Evolutionary conservation across 83 land plant genomes (phyloP), one percentile per base, ranked within the genome.

Genomic region (Diphasiastrum complanatum): DNA sequence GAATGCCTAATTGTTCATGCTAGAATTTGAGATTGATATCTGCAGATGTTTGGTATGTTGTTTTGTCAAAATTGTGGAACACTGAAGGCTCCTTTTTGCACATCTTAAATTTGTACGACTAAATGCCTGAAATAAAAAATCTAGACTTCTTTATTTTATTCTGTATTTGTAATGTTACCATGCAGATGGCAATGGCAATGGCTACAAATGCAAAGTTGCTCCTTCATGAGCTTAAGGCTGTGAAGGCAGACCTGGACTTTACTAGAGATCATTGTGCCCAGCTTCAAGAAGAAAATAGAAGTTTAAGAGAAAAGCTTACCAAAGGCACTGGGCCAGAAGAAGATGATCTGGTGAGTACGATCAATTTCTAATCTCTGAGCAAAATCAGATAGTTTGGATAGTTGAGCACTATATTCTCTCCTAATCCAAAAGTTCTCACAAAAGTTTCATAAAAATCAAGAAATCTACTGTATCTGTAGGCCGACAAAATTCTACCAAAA

Each of bases 211-310:
- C 81, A 26, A 60, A 76, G 20, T 52, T 63, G 0, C 69, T 85
- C 11, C 66, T 80, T 2, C 73, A 77, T 46, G 90, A 85, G 49
- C 73, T 85, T 51, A 82, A 82, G 45, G 58, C 65, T 1, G 61
- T 75, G 22, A 82, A 67, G 45, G 62, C 71, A 8, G 79, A 79
- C 33, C 55, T 85, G 38, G 47, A 61, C 32, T 79, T 77, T 46
- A 67, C 79, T 77, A 73, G 79, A 68, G 86, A 82, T 31, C 36
- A 86, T 27, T 82, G 83, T 40, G 32, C 47, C 20, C 59, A 74
- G 8, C 79, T 85, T 27, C 86, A 86, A 63, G 87, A 86, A 49
- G 93, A 87, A 50, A 87, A 87, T 37, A 57, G 60, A 22, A 73
- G 76, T 58, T 73, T 84, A 5, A 45, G 89, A 32, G 83, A 84